phyloP scores from a whole-genome alignment of 345 rosid genomes.

The Boechera stricta region DNA sequence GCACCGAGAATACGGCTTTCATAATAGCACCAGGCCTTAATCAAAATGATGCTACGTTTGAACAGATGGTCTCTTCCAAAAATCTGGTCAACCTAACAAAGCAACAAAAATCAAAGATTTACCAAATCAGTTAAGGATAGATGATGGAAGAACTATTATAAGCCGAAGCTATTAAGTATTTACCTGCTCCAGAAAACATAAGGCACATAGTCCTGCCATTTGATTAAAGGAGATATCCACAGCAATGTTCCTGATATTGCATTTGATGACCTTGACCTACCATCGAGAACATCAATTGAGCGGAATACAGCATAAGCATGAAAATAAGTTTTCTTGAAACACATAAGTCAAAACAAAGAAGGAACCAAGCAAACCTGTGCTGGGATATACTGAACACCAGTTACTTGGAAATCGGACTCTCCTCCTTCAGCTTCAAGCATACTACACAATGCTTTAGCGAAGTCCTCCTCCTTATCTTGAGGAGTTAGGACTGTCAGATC shows the following conservation, averaged over 20 bases:
- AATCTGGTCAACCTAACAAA: conserved; percentile 63
- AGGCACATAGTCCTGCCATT: conserved; percentile 67
- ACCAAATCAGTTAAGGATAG: conserved; percentile 9
- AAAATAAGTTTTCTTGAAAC: background rate
- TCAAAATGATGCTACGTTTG: conserved; percentile 74
- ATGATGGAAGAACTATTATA: conserved; percentile 4
- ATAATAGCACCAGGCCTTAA: conserved; percentile 93
- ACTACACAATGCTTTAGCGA: conserved; percentile 52
- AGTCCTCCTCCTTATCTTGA: conserved; percentile 59
- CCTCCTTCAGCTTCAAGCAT: conserved; percentile 56
- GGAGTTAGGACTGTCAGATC: conserved; percentile 75
- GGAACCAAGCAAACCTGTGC: conserved; percentile 67
- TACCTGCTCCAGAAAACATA: conserved; percentile 85
- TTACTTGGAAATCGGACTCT: conserved; percentile 53
- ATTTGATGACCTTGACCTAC: conserved; percentile 84
- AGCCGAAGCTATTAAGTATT: background rate
- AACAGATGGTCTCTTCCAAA: conserved; percentile 76
- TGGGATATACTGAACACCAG: conserved; percentile 62
- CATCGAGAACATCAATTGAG: conserved; percentile 25
- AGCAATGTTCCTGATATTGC: conserved; percentile 56
- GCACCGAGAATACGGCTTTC: conserved; percentile 92
- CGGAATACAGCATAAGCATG: conserved; percentile 6
- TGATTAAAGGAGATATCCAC: conserved; percentile 89
- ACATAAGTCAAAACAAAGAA: background rate
- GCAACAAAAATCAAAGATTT: conserved; percentile 23